These are phyloP conservation scores for Brassica incana DNA, from an alignment of 345 rosid species.

Conservation along the genomic window DNA sequence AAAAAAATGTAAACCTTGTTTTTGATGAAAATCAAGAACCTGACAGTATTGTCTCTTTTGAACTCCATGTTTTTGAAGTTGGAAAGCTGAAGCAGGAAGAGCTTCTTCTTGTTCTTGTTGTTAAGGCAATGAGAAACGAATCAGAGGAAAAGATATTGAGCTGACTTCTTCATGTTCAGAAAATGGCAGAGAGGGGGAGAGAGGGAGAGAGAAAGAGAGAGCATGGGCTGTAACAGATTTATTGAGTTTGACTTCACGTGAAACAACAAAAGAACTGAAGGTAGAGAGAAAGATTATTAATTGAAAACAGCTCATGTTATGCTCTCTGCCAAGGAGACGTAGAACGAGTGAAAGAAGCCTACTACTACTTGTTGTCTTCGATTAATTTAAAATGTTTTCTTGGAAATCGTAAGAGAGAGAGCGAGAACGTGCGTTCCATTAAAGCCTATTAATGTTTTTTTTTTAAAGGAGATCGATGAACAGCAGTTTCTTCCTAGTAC, in stretches of 20 bases:
- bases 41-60: constrained; percentile 55
- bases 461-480: constrained; percentile 8
- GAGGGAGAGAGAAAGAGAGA: constrained; percentile 25
- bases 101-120: background rate
- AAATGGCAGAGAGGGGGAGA: constrained; percentile 28
- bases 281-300: constrained; percentile 2
- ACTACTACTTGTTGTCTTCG: background rate
- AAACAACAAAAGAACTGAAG: constrained; percentile 23
- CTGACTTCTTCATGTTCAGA: constrained; percentile 29
- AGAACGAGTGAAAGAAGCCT: constrained; percentile 26
- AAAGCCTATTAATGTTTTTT: background rate
- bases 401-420: constrained; percentile 32
- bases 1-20: background rate
- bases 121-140: constrained; percentile 21
- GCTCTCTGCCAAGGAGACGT: constrained; percentile 14
- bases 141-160: constrained; percentile 15
- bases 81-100: constrained; percentile 10
- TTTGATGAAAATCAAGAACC: constrained; percentile 40
- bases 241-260: constrained; percentile 38
- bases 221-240: constrained; percentile 32
- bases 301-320: constrained; percentile 19
- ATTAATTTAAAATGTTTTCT: constrained; percentile 14
- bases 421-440: constrained; percentile 44
- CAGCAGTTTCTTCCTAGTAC: background rate
- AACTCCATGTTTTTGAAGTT: constrained; percentile 46